phyloP scores from a whole-genome alignment of 768 basidiomycete species.

The Psilocybe sp. region DNA sequence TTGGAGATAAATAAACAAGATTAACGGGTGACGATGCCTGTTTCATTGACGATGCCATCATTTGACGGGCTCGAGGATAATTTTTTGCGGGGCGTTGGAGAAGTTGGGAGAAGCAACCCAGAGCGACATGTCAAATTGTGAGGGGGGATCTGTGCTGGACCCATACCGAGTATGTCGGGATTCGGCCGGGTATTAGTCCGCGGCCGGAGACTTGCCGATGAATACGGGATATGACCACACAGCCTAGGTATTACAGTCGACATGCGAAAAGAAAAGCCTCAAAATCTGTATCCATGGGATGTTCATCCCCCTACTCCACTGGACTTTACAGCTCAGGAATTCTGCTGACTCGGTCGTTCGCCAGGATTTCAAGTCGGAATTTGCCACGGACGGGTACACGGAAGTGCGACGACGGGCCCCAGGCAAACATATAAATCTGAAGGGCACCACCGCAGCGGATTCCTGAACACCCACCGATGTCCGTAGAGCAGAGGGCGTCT shows the following conservation, averaged over 20 bases:
- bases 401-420: slow-evolving; percentile 22
- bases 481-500: slow-evolving; percentile 40
- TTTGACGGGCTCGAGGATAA: slow-evolving; percentile 1
- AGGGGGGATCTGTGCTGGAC: slow-evolving; percentile 6
- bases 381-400: slow-evolving; percentile 31
- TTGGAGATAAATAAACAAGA: too few species aligned
- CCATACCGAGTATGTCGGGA: slow-evolving; percentile 20
- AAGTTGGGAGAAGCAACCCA: slow-evolving; percentile 6
- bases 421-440: slow-evolving; percentile 20
- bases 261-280: slow-evolving; percentile 32
- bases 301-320: slow-evolving; percentile 24
- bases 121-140: slow-evolving; percentile 13
- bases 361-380: slow-evolving; percentile 25
- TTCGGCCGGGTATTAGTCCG: slow-evolving; percentile 27
- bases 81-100: slow-evolving; percentile 2
- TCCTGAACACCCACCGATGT: slow-evolving; percentile 37
- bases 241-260: slow-evolving; percentile 23
- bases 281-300: slow-evolving; percentile 36
- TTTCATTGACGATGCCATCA: slow-evolving; percentile 4
- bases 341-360: slow-evolving; percentile 12
- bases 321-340: slow-evolving; percentile 12
- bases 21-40: too few species aligned
- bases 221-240: slow-evolving; percentile 42
- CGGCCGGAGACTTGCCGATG: slow-evolving; percentile 34
- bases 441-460: slow-evolving; percentile 16